Evolutionary conservation across 1,284 basidiomycete genomes (phyloP).

Genomic region (Cryptococcus maquisensis): DNA sequence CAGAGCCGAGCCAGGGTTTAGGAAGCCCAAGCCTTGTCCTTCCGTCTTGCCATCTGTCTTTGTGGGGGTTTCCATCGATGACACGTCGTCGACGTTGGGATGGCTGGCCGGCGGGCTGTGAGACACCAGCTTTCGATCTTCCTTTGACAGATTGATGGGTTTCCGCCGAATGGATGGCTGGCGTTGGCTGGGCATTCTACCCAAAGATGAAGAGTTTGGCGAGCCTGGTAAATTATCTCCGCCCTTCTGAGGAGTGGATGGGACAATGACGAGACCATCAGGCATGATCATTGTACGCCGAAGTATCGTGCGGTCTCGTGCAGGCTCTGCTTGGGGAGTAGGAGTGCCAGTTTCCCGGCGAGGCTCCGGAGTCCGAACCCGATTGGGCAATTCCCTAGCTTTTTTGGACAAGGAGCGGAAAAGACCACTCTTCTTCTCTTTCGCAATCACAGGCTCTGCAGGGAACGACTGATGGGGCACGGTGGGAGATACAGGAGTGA

Average conservation of each 20-base stretch:
- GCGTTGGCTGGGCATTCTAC: constrained; percentile 7
- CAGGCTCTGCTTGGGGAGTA: neutral
- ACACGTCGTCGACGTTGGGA: too few species aligned
- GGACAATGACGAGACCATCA: constrained; percentile 16
- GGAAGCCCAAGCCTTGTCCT: constrained; percentile 21
- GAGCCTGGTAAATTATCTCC: neutral
- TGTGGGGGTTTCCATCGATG: neutral
- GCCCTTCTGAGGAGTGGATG: constrained; percentile 11
- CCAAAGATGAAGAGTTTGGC: neutral
- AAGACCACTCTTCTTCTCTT: constrained; percentile 18
- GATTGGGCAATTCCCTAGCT: constrained; percentile 8
- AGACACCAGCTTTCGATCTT: constrained; percentile 33
- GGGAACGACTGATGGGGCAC: neutral
- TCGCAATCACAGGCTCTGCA: neutral
- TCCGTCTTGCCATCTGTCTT: neutral
- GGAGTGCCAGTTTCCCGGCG: neutral
- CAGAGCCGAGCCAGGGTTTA: constrained; percentile 13
- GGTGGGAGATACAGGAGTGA: neutral
- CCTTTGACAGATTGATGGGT: constrained; percentile 35
- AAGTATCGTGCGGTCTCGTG: constrained; percentile 19
- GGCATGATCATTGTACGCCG: constrained; percentile 36
- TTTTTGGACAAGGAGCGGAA: constrained; percentile 27
- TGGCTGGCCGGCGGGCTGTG: constrained; percentile 17
- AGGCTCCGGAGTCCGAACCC: neutral
- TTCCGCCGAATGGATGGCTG: constrained; percentile 38